A percentile compares a stretch with the other conserved stretches of the same genome.
phyloP scores from a whole-genome alignment of 2,329 filamentous ascomycete genomes.

The Cordyceps tenuipes region DNA sequence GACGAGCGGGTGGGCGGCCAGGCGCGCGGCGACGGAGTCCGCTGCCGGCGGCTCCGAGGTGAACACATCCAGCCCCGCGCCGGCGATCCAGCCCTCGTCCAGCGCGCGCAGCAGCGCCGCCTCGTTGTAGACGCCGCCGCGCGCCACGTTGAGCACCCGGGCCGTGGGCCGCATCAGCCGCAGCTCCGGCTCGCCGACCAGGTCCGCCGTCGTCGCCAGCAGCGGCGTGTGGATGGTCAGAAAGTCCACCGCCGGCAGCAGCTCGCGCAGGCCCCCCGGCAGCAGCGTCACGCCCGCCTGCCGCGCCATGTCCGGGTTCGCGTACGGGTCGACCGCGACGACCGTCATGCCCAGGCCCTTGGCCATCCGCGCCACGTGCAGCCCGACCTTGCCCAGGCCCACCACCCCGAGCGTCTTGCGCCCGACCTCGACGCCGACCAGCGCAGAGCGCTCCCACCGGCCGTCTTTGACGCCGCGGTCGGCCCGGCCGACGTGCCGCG shows the following conservation, averaged over 20 bases:
- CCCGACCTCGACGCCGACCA: conserved; percentile 71
- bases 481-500: conserved; percentile 64
- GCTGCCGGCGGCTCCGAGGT: conserved; percentile 59
- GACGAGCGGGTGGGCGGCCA: conserved; percentile 62
- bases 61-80: conserved; percentile 74
- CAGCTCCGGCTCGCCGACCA: conserved; percentile 61
- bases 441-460: conserved; percentile 65
- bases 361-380: conserved; percentile 72
- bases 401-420: conserved; percentile 70
- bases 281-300: conserved; percentile 58
- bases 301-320: conserved; percentile 61
- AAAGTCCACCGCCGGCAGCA: conserved; percentile 64
- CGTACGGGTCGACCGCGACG: conserved; percentile 68
- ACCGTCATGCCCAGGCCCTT: conserved; percentile 71
- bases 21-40: conserved; percentile 48
- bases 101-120: conserved; percentile 61
- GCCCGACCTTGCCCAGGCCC: conserved; percentile 73
- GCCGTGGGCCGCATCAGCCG: conserved; percentile 64
- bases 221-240: conserved; percentile 75
- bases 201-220: conserved; percentile 65
- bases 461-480: conserved; percentile 62
- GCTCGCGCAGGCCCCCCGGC: conserved; percentile 42
- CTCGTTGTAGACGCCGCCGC: conserved; percentile 76
- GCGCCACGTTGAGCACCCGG: conserved; percentile 68
- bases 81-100: conserved; percentile 62